Conservation (phyloP, 768 basidiomycete genomes). For the Lepiota brunneoincarnata region DNA sequence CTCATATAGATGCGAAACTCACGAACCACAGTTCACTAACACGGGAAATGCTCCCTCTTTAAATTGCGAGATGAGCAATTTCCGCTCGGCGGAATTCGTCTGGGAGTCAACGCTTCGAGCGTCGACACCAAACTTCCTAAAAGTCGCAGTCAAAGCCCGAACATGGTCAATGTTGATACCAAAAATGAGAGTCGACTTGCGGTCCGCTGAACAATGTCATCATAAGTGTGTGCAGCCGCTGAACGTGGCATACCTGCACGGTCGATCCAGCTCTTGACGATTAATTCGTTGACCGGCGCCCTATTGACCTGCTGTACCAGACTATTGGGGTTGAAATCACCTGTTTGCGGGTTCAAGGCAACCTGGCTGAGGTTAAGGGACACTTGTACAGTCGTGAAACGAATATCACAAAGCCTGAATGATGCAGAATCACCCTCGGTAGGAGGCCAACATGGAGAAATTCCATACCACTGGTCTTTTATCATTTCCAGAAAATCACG, state of each 20-base stretch:
- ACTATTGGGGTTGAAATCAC: conserved; percentile 80
- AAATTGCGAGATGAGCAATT: conserved; percentile 63
- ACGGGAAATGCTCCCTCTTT: conserved; percentile 76
- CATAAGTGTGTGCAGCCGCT: not conserved
- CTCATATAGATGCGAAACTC: not conserved
- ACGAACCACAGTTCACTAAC: conserved; percentile 81
- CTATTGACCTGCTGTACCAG: conserved; percentile 85
- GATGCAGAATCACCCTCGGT: conserved; percentile 17
- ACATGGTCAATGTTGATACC: conserved; percentile 87
- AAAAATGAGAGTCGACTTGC: conserved; percentile 91
- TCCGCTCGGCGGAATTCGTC: conserved; percentile 65
- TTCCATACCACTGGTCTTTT: conserved; percentile 75
- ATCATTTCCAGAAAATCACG: conserved; percentile 91
- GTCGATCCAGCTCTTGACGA: conserved; percentile 85
- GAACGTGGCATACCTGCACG: conserved; percentile 57
- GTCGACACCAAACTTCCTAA: conserved; percentile 75
- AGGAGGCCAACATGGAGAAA: not conserved
- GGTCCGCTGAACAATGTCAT: conserved; percentile 34
- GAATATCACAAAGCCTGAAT: conserved; percentile 77
- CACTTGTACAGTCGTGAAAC: conserved; percentile 80
- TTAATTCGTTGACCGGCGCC: conserved; percentile 67
- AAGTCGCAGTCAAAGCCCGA: conserved; percentile 64
- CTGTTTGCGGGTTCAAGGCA: conserved; percentile 59
- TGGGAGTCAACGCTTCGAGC: conserved; percentile 76
- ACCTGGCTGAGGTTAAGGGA: conserved; percentile 69